phyloP scores from a whole-genome alignment of 352 stramenopile species.

The Pilasporangium apinafurcum region DNA sequence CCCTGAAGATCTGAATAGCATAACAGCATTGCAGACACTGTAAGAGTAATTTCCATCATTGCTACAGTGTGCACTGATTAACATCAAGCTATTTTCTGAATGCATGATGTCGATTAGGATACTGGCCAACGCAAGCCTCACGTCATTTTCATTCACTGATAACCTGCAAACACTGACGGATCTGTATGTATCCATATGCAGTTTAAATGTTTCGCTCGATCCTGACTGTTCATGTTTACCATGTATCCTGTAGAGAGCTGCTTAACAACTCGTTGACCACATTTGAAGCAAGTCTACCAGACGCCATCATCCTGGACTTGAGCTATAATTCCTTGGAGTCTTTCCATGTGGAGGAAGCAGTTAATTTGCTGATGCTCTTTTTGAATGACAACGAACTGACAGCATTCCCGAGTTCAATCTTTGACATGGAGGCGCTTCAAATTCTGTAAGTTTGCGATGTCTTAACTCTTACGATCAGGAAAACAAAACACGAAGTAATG shows the following conservation, averaged over 20 bases:
- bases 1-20: background rate
- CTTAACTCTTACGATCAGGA: too few relatives aligned
- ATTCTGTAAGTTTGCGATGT: background rate
- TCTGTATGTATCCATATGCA: slow-evolving; percentile 1
- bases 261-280: background rate
- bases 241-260: background rate
- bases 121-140: background rate
- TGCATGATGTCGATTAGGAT: too few relatives aligned
- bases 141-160: background rate
- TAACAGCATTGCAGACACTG: background rate
- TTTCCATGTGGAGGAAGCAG: background rate
- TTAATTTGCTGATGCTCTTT: background rate
- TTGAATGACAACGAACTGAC: background rate
- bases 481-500: too few relatives aligned
- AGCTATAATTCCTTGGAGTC: background rate
- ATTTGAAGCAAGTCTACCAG: background rate
- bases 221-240: too few relatives aligned
- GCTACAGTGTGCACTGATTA: too few relatives aligned
- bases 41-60: background rate
- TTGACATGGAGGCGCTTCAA: background rate
- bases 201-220: background rate
- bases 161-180: slow-evolving; percentile 3
- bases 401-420: background rate
- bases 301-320: background rate
- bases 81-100: too few relatives aligned